Evolutionary conservation across 2,329 filamentous ascomycete species (phyloP).

Genomic region (Apiospora aurea): DNA sequence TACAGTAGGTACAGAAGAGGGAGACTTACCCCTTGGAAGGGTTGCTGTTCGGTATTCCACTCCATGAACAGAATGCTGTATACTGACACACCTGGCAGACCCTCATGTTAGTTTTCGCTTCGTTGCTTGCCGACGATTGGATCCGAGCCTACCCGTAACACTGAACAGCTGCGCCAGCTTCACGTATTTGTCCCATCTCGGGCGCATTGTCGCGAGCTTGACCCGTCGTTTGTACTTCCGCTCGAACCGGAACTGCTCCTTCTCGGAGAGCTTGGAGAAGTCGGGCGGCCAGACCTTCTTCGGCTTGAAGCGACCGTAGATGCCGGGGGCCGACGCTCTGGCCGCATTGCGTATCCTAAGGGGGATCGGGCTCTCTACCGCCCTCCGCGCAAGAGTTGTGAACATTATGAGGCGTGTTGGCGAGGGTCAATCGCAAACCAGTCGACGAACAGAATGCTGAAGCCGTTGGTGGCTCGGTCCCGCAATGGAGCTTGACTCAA

Average conservation of each 20-base stretch:
- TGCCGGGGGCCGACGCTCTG: slow-evolving; percentile 35
- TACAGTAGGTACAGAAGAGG: background rate
- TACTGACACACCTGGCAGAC: slow-evolving; percentile 53
- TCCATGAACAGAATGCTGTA: slow-evolving; percentile 71
- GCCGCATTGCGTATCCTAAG: slow-evolving; percentile 34
- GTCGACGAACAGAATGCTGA: background rate
- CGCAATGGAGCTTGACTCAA: background rate
- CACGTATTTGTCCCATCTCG: slow-evolving; percentile 47
- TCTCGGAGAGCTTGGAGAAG: slow-evolving; percentile 71
- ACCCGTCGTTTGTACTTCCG: slow-evolving; percentile 78
- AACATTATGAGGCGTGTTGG: slow-evolving; percentile 47
- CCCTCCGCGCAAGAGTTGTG: slow-evolving; percentile 52
- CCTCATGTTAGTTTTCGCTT: background rate
- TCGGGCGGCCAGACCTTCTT: slow-evolving; percentile 83
- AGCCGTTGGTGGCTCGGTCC: background rate
- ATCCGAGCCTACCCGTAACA: slow-evolving; percentile 57
- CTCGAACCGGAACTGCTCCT: slow-evolving; percentile 81
- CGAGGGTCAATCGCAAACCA: background rate
- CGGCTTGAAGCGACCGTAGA: slow-evolving; percentile 66
- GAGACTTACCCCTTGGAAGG: slow-evolving; percentile 57
- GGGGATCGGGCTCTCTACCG: slow-evolving; percentile 42
- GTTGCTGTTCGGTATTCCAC: slow-evolving; percentile 54
- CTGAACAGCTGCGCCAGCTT: slow-evolving; percentile 69
- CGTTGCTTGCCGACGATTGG: background rate
- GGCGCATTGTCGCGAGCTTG: slow-evolving; percentile 43